Evolutionary conservation across 768 basidiomycete genomes (phyloP).

Genomic region (Leccinum incarnatum): DNA sequence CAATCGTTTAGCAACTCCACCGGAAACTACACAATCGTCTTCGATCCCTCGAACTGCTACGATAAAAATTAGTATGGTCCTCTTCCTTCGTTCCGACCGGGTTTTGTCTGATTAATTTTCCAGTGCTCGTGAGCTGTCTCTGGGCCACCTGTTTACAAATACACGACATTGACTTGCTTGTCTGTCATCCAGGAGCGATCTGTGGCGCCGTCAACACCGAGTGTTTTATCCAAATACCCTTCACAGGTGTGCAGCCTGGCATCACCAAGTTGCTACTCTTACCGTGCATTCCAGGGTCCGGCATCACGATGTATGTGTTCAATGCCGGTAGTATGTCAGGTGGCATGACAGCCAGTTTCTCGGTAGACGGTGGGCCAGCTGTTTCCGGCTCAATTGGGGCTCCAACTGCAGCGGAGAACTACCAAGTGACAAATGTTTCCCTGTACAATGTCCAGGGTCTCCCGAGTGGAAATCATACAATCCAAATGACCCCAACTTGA

Average conservation of each 20-base stretch:
- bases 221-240: conserved; percentile 22
- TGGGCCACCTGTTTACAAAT: not conserved
- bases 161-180: not conserved
- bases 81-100: not conserved
- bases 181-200: conserved; percentile 13
- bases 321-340: no score
- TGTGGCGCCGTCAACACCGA: conserved; percentile 9
- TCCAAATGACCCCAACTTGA: conserved; percentile 16
- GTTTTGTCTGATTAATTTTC: not conserved
- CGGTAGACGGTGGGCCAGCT: conserved; percentile 13
- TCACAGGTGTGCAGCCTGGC: conserved; percentile 10
- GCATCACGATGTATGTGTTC: no score
- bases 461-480: conserved; percentile 14
- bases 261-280: no score
- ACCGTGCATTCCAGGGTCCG: no score
- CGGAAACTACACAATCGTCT: conserved; percentile 13
- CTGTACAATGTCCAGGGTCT: conserved; percentile 19
- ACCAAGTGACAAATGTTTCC: conserved; percentile 21
- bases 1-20: conserved; percentile 13
- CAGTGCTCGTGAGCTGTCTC: conserved; percentile 21
- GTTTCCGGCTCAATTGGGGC: not conserved
- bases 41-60: conserved; percentile 21
- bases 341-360: conserved; percentile 14
- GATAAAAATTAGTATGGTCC: conserved; percentile 25
- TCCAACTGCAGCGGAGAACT: not conserved